phyloP scores from a whole-genome alignment of 2,329 filamentous ascomycete species.

The Dothidotthia symphoricarpi region DNA sequence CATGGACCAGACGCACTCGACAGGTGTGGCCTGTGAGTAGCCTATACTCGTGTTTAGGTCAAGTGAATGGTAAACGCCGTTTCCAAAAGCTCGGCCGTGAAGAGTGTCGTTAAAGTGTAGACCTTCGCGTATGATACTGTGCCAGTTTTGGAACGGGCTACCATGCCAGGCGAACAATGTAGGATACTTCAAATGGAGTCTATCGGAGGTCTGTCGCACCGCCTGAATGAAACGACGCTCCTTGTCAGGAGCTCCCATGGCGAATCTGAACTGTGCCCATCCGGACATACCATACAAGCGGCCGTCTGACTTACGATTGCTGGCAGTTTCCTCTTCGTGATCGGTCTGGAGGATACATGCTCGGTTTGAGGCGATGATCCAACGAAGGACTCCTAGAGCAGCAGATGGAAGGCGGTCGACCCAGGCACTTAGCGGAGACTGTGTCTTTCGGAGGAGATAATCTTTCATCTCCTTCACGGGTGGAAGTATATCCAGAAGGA shows the following conservation, averaged over 20 bases:
- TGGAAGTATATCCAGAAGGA: constrained; percentile 60
- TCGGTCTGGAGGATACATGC: constrained; percentile 81
- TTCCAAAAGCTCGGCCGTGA: constrained; percentile 69
- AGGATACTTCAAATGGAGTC: constrained; percentile 52
- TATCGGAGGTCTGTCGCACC: constrained; percentile 50
- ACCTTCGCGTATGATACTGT: constrained; percentile 81
- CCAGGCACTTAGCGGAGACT: constrained; percentile 51
- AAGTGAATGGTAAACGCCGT: constrained; percentile 79
- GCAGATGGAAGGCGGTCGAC: constrained; percentile 61
- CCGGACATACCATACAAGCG: constrained; percentile 61
- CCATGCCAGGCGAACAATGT: constrained; percentile 89
- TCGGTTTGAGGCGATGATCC: constrained; percentile 87
- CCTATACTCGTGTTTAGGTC: constrained; percentile 55
- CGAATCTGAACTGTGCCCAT: constrained; percentile 82
- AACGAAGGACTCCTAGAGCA: constrained; percentile 68
- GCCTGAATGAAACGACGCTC: constrained; percentile 71
- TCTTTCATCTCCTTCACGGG: constrained; percentile 57
- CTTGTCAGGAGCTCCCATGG: constrained; percentile 87
- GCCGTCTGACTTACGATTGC: constrained; percentile 45
- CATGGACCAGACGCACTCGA: constrained; percentile 57
- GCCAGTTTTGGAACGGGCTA: constrained; percentile 75
- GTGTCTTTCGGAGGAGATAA: constrained; percentile 48
- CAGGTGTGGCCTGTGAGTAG: constrained; percentile 45
- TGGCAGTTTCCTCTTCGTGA: constrained; percentile 18
- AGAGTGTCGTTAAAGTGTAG: constrained; percentile 64